Conservation (phyloP, 768 basidiomycete species). For the Porpolomopsis calyptriformis region DNA sequence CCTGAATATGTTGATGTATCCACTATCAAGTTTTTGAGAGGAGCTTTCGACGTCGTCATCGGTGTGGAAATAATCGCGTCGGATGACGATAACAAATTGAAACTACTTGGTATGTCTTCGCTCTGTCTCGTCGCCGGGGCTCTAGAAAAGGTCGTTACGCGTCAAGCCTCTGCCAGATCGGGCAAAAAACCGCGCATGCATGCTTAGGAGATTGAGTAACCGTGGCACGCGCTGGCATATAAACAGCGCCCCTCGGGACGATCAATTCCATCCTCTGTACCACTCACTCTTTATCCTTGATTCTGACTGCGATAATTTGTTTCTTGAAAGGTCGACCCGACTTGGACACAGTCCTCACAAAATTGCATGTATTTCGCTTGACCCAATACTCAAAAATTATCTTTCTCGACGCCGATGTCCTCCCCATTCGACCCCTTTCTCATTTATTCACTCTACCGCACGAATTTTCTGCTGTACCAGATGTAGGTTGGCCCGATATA, state of each 20-base stretch:
- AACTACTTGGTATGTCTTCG: slow-evolving; percentile 66
- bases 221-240: too few species aligned
- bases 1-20: slow-evolving; percentile 85
- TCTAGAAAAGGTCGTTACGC: slow-evolving; percentile 11
- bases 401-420: slow-evolving; percentile 87
- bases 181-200: not conserved
- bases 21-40: slow-evolving; percentile 68
- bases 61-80: slow-evolving; percentile 86
- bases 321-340: slow-evolving; percentile 73
- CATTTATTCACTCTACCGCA: slow-evolving; percentile 80
- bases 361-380: slow-evolving; percentile 91
- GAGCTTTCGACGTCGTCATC: slow-evolving; percentile 74
- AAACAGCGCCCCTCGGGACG: too few species aligned
- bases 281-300: slow-evolving; percentile 1
- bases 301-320: not conserved
- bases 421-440: slow-evolving; percentile 78
- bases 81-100: slow-evolving; percentile 52
- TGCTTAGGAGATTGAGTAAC: too few species aligned
- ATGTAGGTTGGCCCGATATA: slow-evolving; percentile 99
- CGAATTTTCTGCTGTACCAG: slow-evolving; percentile 88
- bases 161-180: slow-evolving; percentile 4
- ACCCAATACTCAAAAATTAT: slow-evolving; percentile 77
- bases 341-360: slow-evolving; percentile 88
- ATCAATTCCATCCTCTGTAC: too few species aligned
- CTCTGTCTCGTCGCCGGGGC: not conserved